Percentiles rank a stretch among this genome's conserved stretches.
phyloP scores from a whole-genome alignment of 1,284 basidiomycete genomes.

The Leccinum huronense region DNA sequence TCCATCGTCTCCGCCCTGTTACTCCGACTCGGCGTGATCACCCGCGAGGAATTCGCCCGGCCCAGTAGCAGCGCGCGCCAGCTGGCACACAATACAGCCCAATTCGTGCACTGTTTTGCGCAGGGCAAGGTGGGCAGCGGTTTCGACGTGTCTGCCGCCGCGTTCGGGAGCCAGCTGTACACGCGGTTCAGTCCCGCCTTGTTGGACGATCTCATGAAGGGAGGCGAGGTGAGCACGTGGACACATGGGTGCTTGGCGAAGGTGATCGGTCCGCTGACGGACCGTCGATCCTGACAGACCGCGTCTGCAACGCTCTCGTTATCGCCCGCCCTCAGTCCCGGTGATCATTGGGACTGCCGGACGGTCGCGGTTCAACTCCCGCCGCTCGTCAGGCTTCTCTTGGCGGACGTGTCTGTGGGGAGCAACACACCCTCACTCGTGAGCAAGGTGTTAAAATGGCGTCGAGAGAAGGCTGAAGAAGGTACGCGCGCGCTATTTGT shows the following conservation, averaged over 20 bases:
- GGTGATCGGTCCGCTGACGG: conserved; percentile 3
- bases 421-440: conserved; percentile 93
- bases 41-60: conserved; percentile 45
- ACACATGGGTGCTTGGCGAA: not conserved
- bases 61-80: conserved; percentile 47
- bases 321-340: conserved; percentile 51
- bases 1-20: conserved; percentile 88
- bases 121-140: conserved; percentile 98
- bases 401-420: conserved; percentile 92
- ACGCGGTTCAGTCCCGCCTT: conserved; percentile 82
- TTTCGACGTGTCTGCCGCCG: conserved; percentile 94
- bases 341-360: conserved; percentile 59
- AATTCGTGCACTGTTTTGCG: conserved; percentile 94
- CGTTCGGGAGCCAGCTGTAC: conserved; percentile 95
- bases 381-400: conserved; percentile 73
- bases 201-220: conserved; percentile 66
- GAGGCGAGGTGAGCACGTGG: conserved; percentile 43
- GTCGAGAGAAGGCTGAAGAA: conserved; percentile 55
- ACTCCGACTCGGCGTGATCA: conserved; percentile 70
- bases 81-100: conserved; percentile 90
- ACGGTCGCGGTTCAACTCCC: conserved; percentile 77
- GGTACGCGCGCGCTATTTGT: conserved; percentile 40
- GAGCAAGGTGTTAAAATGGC: conserved; percentile 86
- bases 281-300: conserved; percentile 16
- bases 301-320: conserved; percentile 14